These are phyloP conservation scores for Skeletonema grethae DNA, from an alignment of 108 stramenopile genomes.

Conservation along the genomic window DNA sequence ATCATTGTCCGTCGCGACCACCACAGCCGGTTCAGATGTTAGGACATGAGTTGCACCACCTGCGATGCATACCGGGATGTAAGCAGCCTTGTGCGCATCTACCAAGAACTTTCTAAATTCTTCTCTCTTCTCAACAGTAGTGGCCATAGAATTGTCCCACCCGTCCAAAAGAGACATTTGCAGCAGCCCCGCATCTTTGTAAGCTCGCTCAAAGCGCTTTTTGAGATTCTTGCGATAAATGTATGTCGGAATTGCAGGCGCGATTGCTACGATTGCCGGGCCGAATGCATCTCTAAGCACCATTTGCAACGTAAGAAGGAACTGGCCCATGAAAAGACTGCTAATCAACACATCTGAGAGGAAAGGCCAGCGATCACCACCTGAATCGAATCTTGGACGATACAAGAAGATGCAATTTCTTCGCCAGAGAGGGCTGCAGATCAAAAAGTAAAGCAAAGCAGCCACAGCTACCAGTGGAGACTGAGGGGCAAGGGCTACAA, in stretches of 20 bases:
- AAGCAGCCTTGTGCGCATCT: constrained; percentile 89
- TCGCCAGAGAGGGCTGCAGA: constrained; percentile 70
- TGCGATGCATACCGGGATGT: constrained; percentile 89
- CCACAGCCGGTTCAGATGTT: constrained; percentile 82
- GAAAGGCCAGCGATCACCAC: constrained; percentile 82
- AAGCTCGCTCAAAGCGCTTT: constrained; percentile 64
- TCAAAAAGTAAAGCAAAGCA: constrained; percentile 72
- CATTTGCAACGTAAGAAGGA: constrained; percentile 49
- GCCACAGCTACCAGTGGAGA: constrained; percentile 80
- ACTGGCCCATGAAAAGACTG: constrained; percentile 67
- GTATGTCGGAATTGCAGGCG: constrained; percentile 67
- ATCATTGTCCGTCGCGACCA: constrained; percentile 60
- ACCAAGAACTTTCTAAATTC: constrained; percentile 82
- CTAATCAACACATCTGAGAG: constrained; percentile 75
- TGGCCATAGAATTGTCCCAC: constrained; percentile 69
- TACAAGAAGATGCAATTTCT: constrained; percentile 81
- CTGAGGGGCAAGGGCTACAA: constrained; percentile 76
- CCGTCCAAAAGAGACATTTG: constrained; percentile 86
- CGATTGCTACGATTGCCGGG: constrained; percentile 68
- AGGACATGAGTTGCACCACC: constrained; percentile 59
- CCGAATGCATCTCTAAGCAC: constrained; percentile 48
- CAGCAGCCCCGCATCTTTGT: constrained; percentile 76
- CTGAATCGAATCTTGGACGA: constrained; percentile 80
- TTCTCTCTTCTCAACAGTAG: constrained; percentile 67
- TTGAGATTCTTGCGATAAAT: constrained; percentile 56